Evolutionary conservation across 768 basidiomycete genomes (phyloP).

Genomic region (Boletus insuetus): DNA sequence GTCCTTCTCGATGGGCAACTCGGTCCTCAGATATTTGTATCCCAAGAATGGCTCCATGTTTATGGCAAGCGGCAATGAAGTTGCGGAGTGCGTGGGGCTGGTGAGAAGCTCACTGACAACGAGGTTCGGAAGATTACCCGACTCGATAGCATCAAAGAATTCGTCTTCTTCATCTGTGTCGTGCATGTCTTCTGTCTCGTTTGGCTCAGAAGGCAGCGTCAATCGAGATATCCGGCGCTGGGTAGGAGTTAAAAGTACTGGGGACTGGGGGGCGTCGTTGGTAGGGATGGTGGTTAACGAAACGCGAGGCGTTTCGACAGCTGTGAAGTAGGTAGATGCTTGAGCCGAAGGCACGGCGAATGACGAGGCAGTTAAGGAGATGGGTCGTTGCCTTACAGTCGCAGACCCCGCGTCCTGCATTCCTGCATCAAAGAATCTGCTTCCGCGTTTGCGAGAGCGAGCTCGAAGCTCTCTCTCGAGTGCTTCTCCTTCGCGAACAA

Average conservation of each 20-base stretch:
- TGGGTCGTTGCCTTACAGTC: constrained; percentile 20
- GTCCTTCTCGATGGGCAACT: constrained; percentile 63
- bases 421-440: constrained; percentile 48
- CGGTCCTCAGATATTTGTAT: constrained; percentile 60
- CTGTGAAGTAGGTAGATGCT: constrained; percentile 21
- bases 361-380: constrained; percentile 13
- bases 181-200: constrained; percentile 33
- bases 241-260: constrained; percentile 22
- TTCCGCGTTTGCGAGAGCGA: constrained; percentile 57
- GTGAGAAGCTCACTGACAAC: constrained; percentile 64
- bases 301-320: constrained; percentile 18
- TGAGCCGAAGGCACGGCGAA: constrained; percentile 17
- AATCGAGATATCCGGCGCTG: constrained; percentile 19
- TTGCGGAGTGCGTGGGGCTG: constrained; percentile 38
- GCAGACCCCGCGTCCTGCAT: constrained; percentile 17
- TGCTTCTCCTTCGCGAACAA: constrained; percentile 81
- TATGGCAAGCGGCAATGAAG: constrained; percentile 33
- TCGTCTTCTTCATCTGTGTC: constrained; percentile 89
- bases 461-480: constrained; percentile 77
- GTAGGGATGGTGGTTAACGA: constrained; percentile 1
- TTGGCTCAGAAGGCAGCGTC: constrained; percentile 12
- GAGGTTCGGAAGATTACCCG: constrained; percentile 73
- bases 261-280: constrained; percentile 4
- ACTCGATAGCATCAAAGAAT: constrained; percentile 96
- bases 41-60: constrained; percentile 55